Base-by-base conservation (phyloP, 116 monocot species). In the Phalaenopsis hybrid region DNA sequence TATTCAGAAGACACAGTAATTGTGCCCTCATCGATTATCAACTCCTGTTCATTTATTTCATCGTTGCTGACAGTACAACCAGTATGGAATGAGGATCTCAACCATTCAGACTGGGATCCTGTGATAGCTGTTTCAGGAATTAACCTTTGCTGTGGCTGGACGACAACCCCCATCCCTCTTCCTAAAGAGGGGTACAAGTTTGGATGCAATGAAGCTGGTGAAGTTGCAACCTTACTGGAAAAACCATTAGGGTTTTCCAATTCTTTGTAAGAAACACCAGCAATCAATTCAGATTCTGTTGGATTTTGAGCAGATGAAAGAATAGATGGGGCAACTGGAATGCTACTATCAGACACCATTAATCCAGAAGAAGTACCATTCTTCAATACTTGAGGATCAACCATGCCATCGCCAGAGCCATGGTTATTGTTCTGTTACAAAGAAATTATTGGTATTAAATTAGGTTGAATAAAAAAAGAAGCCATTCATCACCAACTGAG, bases 21-120 rank as follows among this genome's bases (percentile, higher is more conserved):
- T 57, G 89, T 95, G 67, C 90, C 93, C 46, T 93, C 90, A 82
- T 95, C 95, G 83, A 90, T 87, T 7, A 88, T 76, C 81, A 95
- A 79, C 55, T 93, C 90, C 80, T 92, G 89, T 13, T 89, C 88
- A 83, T 77, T 86, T 41, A 82, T 25, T 74, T 86, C 78, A 76
- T 89, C 89, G 79, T 81, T 77, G 81, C 79, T 84, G 25, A 84
- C 69, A 76, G 79, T 82, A 78, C 87, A 87, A 55, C 80, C 84
- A 79, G 48, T 72, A 13, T 69, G 46, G 25, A 85, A 81, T 12
- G 85, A 72, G 15, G 88, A 68, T 77, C 90, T 87, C 74, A 75
- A 77, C 85, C 84, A 89, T 41, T 85, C 84, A 79, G 87, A 72
- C 57, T 85, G 91, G 25, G 83, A 81, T 58, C 46, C 85, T 25